Percentiles rank a stretch among this genome's conserved stretches.
These are phyloP conservation scores for Sphaerulina musiva DNA, from an alignment of 2,329 filamentous ascomycete species.

Conservation along the genomic window DNA sequence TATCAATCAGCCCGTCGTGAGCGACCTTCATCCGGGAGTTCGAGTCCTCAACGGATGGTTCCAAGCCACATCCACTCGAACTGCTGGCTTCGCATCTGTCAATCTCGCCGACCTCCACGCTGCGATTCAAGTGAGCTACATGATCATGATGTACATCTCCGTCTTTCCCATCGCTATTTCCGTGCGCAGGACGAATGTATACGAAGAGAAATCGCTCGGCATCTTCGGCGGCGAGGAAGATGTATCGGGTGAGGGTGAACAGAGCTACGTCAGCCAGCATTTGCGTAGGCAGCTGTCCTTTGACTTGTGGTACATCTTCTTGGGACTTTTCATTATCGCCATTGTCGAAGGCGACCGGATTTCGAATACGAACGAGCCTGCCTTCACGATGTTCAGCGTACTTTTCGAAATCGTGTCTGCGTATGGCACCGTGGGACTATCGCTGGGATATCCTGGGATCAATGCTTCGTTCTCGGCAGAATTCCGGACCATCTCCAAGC, in stretches of 20 bases:
- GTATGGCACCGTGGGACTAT: constrained; percentile 90
- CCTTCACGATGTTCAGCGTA: constrained; percentile 47
- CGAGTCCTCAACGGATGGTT: constrained; percentile 82
- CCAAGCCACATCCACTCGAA: constrained; percentile 81
- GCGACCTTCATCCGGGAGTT: constrained; percentile 61
- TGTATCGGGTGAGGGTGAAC: constrained; percentile 51
- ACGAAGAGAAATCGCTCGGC: constrained; percentile 82
- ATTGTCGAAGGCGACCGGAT: constrained; percentile 77
- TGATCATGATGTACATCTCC: constrained; percentile 99
- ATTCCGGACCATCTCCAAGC: constrained; percentile 64
- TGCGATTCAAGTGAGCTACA: constrained; percentile 84
- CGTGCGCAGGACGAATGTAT: constrained; percentile 88
- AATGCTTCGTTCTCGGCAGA: constrained; percentile 78
- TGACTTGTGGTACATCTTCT: constrained; percentile 93
- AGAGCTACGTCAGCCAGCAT: constrained; percentile 85
- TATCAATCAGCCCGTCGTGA: constrained; percentile 65
- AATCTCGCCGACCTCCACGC: constrained; percentile 74
- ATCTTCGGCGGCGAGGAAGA: constrained; percentile 55
- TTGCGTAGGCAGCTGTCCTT: constrained; percentile 90
- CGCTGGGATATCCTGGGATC: constrained; percentile 68
- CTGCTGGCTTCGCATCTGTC: constrained; percentile 80
- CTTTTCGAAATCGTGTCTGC: constrained; percentile 85
- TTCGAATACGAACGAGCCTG: constrained; percentile 51
- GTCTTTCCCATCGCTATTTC: constrained; percentile 95
- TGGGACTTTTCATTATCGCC: constrained; percentile 86